Percentiles rank a stretch among this genome's conserved stretches.
phyloP scores from a whole-genome alignment of 2,329 filamentous ascomycete genomes.

The Cladosporium sp. region DNA sequence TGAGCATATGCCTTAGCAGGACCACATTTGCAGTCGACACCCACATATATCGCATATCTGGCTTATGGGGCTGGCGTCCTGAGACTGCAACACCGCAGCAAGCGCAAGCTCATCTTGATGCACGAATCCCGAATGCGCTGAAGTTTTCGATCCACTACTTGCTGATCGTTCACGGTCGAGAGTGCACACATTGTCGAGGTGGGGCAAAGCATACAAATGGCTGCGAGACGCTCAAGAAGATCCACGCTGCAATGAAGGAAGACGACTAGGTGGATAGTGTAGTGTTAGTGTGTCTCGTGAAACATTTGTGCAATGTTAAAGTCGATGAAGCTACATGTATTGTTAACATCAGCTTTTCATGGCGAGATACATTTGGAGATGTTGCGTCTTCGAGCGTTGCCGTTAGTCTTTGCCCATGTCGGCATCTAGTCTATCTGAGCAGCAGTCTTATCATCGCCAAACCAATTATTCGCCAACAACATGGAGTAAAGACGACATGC shows the following conservation, averaged over 20 bases:
- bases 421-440: background rate
- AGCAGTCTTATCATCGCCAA: background rate
- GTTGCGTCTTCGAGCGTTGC: background rate
- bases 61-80: constrained; percentile 21
- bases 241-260: background rate
- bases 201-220: background rate
- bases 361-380: no score
- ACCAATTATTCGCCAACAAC: background rate
- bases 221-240: constrained; percentile 2
- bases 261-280: background rate
- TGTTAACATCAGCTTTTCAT: no score
- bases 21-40: constrained; percentile 20
- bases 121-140: constrained; percentile 7
- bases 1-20: constrained; percentile 7
- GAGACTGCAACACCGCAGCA: constrained; percentile 8
- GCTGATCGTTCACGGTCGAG: constrained; percentile 19
- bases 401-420: background rate
- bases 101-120: constrained; percentile 20
- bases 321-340: background rate
- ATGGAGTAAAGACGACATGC: background rate
- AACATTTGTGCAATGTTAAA: background rate
- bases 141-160: constrained; percentile 22
- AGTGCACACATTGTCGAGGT: constrained; percentile 20
- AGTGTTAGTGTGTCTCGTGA: background rate
- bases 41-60: constrained; percentile 22